Evolutionary conservation across 192 early-diverging fungal genomes (phyloP).

Genomic region (Umbelopsis vinacea): DNA sequence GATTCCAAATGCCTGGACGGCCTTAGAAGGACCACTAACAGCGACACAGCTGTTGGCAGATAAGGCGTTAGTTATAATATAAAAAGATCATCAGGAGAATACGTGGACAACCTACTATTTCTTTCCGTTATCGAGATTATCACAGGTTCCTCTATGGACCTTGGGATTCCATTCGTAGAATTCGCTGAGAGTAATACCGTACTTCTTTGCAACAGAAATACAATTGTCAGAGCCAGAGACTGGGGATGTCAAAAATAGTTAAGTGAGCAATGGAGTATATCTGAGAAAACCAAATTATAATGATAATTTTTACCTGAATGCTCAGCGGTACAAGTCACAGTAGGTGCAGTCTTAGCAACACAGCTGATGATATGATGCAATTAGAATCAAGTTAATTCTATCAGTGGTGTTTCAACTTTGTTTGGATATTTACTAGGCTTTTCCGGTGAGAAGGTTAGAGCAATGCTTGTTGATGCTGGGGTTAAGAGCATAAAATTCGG

Average conservation of each 20-base stretch:
- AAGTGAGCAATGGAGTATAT: background rate
- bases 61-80: background rate
- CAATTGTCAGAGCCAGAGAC: conserved; percentile 29
- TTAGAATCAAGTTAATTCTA: no score
- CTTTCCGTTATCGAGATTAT: conserved; percentile 27
- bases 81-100: no score
- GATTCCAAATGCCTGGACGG: background rate
- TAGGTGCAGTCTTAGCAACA: background rate
- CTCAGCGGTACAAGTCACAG: background rate
- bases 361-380: background rate
- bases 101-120: background rate
- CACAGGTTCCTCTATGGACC: conserved; percentile 31
- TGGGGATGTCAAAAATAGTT: background rate
- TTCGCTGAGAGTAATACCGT: conserved; percentile 21
- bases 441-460: conserved; percentile 30
- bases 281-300: background rate
- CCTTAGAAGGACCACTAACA: background rate
- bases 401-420: background rate
- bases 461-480: conserved; percentile 36
- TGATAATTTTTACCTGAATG: background rate
- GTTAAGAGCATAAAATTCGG: conserved; percentile 35
- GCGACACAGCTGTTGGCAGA: background rate
- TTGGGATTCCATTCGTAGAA: conserved; percentile 37
- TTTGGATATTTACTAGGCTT: conserved; percentile 24
- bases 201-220: conserved; percentile 24